These are phyloP conservation scores for Chaetomium sp. DNA, from an alignment of 2,329 filamentous ascomycete species.

Conservation along the genomic window DNA sequence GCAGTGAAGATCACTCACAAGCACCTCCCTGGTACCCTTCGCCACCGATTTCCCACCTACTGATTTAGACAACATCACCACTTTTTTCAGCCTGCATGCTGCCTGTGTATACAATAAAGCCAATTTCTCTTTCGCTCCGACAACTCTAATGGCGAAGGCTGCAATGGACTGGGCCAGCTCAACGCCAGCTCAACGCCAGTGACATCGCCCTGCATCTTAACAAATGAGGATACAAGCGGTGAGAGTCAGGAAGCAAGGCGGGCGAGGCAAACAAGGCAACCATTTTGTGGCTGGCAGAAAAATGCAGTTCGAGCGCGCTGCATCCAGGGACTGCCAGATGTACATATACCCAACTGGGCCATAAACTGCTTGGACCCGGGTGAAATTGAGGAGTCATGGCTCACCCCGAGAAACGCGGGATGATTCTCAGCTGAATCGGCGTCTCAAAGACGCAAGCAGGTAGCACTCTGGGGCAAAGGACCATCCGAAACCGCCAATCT, in stretches of 20 bases:
- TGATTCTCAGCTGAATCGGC: not conserved
- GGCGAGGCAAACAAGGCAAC: slow-evolving; percentile 6
- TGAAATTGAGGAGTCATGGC: not conserved
- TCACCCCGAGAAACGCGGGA: not conserved
- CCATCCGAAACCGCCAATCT: no score
- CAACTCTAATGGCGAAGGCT: no score
- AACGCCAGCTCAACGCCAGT: not conserved
- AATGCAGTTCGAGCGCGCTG: not conserved
- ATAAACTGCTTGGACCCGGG: not conserved
- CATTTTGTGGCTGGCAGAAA: slow-evolving; percentile 1
- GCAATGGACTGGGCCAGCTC: not conserved
- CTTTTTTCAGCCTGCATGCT: no score
- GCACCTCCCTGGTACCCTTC: no score
- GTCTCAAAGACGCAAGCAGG: no score
- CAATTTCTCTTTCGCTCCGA: no score
- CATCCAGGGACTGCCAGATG: not conserved
- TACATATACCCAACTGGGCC: not conserved
- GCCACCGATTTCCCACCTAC: no score
- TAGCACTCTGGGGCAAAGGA: no score
- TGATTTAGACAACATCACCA: no score
- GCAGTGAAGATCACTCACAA: no score
- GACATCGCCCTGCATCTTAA: slow-evolving; percentile 6
- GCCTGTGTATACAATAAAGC: no score
- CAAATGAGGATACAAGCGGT: not conserved
- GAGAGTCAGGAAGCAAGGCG: not conserved